These are phyloP conservation scores for Tylopilus subfusipes DNA, from an alignment of 768 basidiomycete genomes.

Conservation along the genomic window DNA sequence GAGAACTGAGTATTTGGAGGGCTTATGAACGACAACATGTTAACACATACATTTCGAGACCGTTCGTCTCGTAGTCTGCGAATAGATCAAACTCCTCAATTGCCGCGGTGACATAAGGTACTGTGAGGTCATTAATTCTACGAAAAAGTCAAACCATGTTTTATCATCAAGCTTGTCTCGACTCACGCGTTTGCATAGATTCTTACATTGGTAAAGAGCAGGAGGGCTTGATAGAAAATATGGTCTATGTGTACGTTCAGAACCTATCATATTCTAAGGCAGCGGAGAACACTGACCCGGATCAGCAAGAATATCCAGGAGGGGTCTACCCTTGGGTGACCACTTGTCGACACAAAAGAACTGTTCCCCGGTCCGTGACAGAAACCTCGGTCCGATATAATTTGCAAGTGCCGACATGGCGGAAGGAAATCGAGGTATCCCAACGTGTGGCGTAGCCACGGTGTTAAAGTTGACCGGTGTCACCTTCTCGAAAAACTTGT, in stretches of 20 bases:
- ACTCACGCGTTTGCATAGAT: constrained; percentile 80
- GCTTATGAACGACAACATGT: constrained; percentile 1
- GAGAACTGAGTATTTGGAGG: constrained; percentile 4
- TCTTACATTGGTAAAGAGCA: constrained; percentile 60
- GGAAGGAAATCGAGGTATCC: constrained; percentile 62
- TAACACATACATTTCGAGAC: constrained; percentile 56
- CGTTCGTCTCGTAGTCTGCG: constrained; percentile 48
- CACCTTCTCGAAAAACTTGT: constrained; percentile 67
- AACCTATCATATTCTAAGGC: not conserved
- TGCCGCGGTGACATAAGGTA: constrained; percentile 77
- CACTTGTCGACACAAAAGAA: constrained; percentile 74
- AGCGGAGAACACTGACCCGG: constrained; percentile 44
- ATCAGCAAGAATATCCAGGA: constrained; percentile 79
- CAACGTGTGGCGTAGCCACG: constrained; percentile 80
- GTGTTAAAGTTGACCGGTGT: constrained; percentile 79
- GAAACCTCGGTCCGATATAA: constrained; percentile 60
- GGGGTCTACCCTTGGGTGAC: constrained; percentile 59
- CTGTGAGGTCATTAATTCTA: constrained; percentile 72
- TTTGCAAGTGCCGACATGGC: constrained; percentile 51
- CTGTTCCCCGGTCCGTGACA: constrained; percentile 79
- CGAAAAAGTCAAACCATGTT: not conserved
- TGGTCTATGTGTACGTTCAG: constrained; percentile 43
- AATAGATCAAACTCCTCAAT: constrained; percentile 71
- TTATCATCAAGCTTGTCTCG: not conserved
- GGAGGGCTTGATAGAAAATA: constrained; percentile 72